A percentile compares a stretch with the other conserved stretches of the same genome.
phyloP scores from a whole-genome alignment of 1,139 yeast genomes.

The Nematodospora anomalae region DNA sequence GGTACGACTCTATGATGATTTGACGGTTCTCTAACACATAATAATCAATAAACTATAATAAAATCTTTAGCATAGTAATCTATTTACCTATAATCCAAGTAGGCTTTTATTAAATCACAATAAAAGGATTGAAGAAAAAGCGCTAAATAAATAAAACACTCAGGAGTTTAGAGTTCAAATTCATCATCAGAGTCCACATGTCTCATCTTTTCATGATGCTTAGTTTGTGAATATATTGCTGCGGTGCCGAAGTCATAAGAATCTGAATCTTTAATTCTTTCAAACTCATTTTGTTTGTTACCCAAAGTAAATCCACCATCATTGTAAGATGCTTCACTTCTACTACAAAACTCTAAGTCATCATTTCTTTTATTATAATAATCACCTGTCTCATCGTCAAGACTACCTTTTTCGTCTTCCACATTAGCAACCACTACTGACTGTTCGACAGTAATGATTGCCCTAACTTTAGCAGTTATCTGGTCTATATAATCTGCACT shows the following conservation, averaged over 20 bases:
- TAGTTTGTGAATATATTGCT: not conserved
- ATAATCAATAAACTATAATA: too few species aligned
- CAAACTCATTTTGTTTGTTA: not conserved
- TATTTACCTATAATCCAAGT: too few species aligned
- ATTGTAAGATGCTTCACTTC: not conserved
- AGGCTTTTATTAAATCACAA: too few species aligned
- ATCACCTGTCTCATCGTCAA: conserved; percentile 1
- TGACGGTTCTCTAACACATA: too few species aligned
- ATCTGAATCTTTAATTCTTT: not conserved
- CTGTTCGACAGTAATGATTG: conserved; percentile 46
- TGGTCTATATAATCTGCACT: conserved; percentile 79
- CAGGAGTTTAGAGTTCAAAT: conserved; percentile 2
- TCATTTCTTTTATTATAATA: not conserved
- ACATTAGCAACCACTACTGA: conserved; percentile 19
- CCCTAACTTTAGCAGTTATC: conserved; percentile 48
- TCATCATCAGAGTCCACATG: conserved; percentile 2
- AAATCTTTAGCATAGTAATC: too few species aligned
- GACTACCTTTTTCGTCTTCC: conserved; percentile 10
- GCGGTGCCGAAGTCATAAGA: conserved; percentile 2
- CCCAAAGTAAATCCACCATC: not conserved
- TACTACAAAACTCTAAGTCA: not conserved
- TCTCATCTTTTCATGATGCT: not conserved
- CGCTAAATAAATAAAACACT: too few species aligned
- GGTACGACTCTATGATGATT: too few species aligned
- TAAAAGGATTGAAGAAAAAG: too few species aligned